phyloP scores from a whole-genome alignment of 2,329 filamentous ascomycete genomes.

The Aspergillus floridensis region DNA sequence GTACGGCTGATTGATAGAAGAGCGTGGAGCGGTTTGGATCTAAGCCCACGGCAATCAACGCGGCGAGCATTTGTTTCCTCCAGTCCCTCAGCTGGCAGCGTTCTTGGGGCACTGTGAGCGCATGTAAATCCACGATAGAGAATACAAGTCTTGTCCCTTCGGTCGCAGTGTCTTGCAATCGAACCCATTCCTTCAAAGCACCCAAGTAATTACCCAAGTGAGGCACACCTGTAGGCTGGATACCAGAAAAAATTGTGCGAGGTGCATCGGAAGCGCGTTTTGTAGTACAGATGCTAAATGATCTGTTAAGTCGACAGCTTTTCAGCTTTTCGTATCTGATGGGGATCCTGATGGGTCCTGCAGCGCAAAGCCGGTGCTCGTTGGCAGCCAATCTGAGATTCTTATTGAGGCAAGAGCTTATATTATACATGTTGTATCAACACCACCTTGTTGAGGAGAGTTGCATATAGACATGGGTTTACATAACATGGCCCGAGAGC shows the following conservation, averaged over 20 bases:
- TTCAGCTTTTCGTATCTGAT: neutral
- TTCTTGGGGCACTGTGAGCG: slow-evolving; percentile 76
- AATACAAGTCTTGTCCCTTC: slow-evolving; percentile 67
- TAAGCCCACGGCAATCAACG: slow-evolving; percentile 78
- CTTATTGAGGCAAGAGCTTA: neutral
- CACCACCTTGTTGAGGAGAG: neutral
- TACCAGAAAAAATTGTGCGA: slow-evolving; percentile 79
- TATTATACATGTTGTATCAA: neutral
- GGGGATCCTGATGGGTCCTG: neutral
- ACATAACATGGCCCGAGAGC: neutral
- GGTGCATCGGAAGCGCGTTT: slow-evolving; percentile 1
- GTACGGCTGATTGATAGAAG: slow-evolving; percentile 77
- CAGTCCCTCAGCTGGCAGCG: slow-evolving; percentile 59
- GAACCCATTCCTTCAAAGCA: slow-evolving; percentile 81
- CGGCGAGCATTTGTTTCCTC: slow-evolving; percentile 73
- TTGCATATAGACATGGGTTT: neutral
- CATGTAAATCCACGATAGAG: slow-evolving; percentile 90
- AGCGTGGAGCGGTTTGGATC: slow-evolving; percentile 72
- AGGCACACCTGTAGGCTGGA: slow-evolving; percentile 91
- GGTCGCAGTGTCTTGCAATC: slow-evolving; percentile 65
- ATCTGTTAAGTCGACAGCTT: slow-evolving; percentile 10
- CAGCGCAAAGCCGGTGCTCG: neutral
- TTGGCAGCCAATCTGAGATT: neutral
- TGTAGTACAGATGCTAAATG: slow-evolving; percentile 12
- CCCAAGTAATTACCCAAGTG: slow-evolving; percentile 96